Conservation (phyloP, 345 rosid species). For the Lenwebbia sp. region DNA sequence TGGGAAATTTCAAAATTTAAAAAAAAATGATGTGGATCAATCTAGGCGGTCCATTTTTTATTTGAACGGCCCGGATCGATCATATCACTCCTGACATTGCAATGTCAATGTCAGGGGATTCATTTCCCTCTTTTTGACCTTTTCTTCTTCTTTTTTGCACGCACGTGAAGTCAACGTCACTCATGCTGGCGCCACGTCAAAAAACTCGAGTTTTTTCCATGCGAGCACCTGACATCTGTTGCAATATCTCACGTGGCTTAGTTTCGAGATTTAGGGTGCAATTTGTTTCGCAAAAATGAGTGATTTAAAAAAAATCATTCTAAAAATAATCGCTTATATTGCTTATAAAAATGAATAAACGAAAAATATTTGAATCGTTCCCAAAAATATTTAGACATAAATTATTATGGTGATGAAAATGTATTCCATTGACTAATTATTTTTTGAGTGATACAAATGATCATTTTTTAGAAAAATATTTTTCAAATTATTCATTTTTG, state of each 20-base stretch:
- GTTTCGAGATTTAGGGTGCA: not conserved
- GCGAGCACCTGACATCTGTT: not conserved
- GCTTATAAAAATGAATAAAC: too few relatives aligned
- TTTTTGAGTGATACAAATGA: not conserved
- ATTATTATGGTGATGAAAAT: not conserved
- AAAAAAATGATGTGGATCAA: too few relatives aligned
- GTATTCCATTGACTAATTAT: not conserved
- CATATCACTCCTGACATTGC: too few relatives aligned
- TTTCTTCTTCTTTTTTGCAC: too few relatives aligned
- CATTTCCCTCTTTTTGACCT: not conserved
- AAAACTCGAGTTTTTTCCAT: not conserved
- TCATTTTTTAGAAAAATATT: not conserved
- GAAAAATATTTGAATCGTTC: too few relatives aligned
- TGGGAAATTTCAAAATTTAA: too few relatives aligned
- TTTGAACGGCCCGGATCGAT: too few relatives aligned
- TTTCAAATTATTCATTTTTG: not conserved
- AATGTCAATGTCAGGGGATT: too few relatives aligned
- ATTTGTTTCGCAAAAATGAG: not conserved
- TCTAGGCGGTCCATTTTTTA: too few relatives aligned
- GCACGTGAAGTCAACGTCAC: not conserved
- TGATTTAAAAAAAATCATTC: not conserved
- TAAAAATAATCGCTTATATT: not conserved
- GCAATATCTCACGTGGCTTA: not conserved
- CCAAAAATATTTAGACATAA: too few relatives aligned
- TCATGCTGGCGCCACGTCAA: not conserved